phyloP scores from a whole-genome alignment of 2,329 filamentous ascomycete genomes.

The Colletotrichum filicis region DNA sequence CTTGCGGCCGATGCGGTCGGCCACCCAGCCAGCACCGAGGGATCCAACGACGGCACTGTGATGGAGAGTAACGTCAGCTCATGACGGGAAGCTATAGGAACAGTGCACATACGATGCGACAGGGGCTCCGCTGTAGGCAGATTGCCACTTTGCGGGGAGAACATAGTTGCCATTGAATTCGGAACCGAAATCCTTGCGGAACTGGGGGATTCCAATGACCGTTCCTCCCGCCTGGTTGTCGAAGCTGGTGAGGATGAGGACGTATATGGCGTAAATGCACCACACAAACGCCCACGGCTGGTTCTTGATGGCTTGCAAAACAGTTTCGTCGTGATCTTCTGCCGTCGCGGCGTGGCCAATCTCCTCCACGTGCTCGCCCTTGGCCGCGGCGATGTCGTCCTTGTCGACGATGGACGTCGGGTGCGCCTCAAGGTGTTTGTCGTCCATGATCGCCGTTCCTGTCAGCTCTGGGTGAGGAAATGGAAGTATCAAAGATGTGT shows the following conservation, averaged over 20 bases:
- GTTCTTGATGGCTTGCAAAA: slow-evolving; percentile 39
- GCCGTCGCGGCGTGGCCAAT: slow-evolving; percentile 20
- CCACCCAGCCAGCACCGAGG: slow-evolving; percentile 24
- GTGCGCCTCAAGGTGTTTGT: slow-evolving; percentile 21
- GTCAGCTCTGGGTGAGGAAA: not conserved
- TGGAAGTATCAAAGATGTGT: not conserved
- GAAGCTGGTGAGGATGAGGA: slow-evolving; percentile 51
- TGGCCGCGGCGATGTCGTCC: slow-evolving; percentile 26
- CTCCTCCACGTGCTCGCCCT: slow-evolving; percentile 28
- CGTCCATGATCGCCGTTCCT: not conserved
- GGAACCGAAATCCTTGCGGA: slow-evolving; percentile 56
- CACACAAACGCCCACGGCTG: slow-evolving; percentile 45
- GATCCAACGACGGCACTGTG: slow-evolving; percentile 30
- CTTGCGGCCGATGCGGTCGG: slow-evolving; percentile 32
- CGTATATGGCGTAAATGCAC: slow-evolving; percentile 52
- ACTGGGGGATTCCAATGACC: slow-evolving; percentile 54
- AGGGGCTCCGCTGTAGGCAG: slow-evolving; percentile 54
- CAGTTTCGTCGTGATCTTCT: slow-evolving; percentile 20
- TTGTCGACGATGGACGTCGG: slow-evolving; percentile 14
- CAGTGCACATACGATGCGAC: slow-evolving; percentile 46
- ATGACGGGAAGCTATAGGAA: not conserved
- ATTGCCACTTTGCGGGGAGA: slow-evolving; percentile 55
- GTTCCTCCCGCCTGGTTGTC: slow-evolving; percentile 54
- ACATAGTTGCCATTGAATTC: slow-evolving; percentile 49
- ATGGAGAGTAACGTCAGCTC: not conserved